phyloP scores from a whole-genome alignment of 75 land plant species.

The Selaginella moellendorffii region DNA sequence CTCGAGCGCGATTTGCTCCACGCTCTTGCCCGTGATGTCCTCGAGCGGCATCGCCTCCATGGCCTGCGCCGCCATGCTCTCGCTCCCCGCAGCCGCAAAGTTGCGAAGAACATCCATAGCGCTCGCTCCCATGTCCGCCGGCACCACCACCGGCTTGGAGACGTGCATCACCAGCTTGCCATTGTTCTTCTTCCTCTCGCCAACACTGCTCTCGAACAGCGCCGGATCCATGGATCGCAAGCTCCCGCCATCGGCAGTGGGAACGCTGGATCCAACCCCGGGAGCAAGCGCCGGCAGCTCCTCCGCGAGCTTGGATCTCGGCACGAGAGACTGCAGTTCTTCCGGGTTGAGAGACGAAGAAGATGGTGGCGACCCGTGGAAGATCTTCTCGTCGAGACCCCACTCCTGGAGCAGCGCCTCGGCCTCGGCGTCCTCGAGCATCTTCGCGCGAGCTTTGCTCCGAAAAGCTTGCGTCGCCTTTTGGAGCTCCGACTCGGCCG shows the following conservation, averaged over 20 bases:
- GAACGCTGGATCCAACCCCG: slow-evolving; percentile 12
- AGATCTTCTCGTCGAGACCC: slow-evolving; percentile 19
- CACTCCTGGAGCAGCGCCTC: slow-evolving; percentile 17
- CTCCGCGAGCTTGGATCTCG: background rate
- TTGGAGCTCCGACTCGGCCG: slow-evolving; percentile 7
- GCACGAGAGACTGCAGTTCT: background rate
- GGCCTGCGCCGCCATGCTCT: slow-evolving; percentile 18
- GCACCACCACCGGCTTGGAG: slow-evolving; percentile 20
- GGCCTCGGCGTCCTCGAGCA: slow-evolving; percentile 27
- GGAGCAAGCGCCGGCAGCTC: slow-evolving; percentile 14
- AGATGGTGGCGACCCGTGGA: too few relatives aligned
- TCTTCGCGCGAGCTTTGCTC: slow-evolving; percentile 25
- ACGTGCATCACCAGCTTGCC: slow-evolving; percentile 25
- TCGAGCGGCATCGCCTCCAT: slow-evolving; percentile 24
- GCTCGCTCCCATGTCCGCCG: slow-evolving; percentile 22
- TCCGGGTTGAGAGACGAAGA: background rate
- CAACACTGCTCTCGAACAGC: slow-evolving; percentile 14
- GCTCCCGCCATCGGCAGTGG: slow-evolving; percentile 21
- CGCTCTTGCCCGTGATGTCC: slow-evolving; percentile 17
- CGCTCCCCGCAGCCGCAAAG: slow-evolving; percentile 19
- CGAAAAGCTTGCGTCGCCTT: background rate
- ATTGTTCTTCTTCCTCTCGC: slow-evolving; percentile 13
- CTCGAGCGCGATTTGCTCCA: slow-evolving; percentile 18
- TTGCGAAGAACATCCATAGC: slow-evolving; percentile 20
- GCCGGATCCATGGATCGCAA: slow-evolving; percentile 19